A percentile compares a stretch with the other conserved stretches of the same genome.
Conservation (phyloP, 1,284 basidiomycete species). For the Entoloma clypeatum region DNA sequence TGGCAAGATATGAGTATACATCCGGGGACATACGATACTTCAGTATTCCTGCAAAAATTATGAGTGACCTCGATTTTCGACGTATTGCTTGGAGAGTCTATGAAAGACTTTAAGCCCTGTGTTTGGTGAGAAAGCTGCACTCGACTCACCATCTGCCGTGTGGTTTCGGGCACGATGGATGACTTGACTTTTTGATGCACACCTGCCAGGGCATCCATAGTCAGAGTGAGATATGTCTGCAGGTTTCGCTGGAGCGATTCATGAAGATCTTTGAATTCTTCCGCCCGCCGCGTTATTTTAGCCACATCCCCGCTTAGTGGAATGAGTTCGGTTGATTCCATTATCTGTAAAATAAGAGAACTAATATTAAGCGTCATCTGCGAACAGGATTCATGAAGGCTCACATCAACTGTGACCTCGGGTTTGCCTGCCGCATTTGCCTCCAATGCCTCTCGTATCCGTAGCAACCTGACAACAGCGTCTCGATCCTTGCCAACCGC, state of each 20-base stretch:
- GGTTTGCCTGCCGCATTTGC: constrained; percentile 71
- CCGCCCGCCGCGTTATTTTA: constrained; percentile 82
- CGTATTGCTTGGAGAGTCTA: constrained; percentile 61
- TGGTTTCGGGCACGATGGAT: constrained; percentile 68
- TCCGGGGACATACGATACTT: constrained; percentile 89
- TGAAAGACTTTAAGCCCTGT: constrained; percentile 11
- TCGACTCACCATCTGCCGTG: constrained; percentile 64
- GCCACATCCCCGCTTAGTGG: constrained; percentile 86
- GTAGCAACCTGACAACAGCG: constrained; percentile 73
- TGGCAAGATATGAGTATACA: constrained; percentile 84
- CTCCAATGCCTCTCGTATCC: constrained; percentile 80
- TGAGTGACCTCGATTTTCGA: constrained; percentile 76
- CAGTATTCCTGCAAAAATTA: constrained; percentile 85
- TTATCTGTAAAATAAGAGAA: constrained; percentile 46
- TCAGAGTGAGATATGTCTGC: constrained; percentile 83
- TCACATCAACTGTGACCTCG: constrained; percentile 79
- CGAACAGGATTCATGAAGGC: constrained; percentile 23
- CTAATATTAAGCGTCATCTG: constrained; percentile 4
- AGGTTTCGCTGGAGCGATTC: constrained; percentile 89
- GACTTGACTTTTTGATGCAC: constrained; percentile 76
- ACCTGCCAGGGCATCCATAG: constrained; percentile 90
- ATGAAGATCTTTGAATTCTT: constrained; percentile 85
- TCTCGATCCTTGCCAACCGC: constrained; percentile 76
- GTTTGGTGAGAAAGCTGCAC: constrained; percentile 7
- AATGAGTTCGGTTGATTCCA: constrained; percentile 88